A percentile compares a stretch with the other conserved stretches of the same genome.
These are phyloP conservation scores for Trichoderma guizhouense DNA, from an alignment of 2,329 filamentous ascomycete species.

Conservation along the genomic window DNA sequence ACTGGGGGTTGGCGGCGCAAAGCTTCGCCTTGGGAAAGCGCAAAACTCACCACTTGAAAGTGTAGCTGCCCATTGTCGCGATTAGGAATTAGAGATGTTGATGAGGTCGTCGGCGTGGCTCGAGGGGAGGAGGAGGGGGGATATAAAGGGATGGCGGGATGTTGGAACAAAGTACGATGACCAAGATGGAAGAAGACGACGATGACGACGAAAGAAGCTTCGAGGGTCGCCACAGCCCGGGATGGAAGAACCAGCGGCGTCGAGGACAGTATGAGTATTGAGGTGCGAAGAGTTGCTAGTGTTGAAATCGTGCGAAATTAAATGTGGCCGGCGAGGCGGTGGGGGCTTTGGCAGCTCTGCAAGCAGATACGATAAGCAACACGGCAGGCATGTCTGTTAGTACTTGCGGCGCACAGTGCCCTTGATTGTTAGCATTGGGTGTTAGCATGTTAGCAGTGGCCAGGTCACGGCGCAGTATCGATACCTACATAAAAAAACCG, in stretches of 20 bases:
- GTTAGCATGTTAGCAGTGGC: neutral
- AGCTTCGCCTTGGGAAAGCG: constrained; percentile 18
- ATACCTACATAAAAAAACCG: neutral
- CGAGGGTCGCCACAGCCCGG: neutral
- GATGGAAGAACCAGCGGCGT: constrained; percentile 14
- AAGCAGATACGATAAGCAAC: constrained; percentile 14
- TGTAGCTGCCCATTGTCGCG: constrained; percentile 61
- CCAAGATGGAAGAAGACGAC: neutral
- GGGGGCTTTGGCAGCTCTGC: constrained; percentile 1
- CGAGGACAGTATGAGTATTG: constrained; percentile 16
- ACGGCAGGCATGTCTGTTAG: neutral
- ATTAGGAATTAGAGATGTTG: constrained; percentile 20
- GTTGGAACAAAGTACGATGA: neutral
- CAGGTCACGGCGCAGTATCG: neutral
- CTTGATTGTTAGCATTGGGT: neutral
- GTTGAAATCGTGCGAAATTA: constrained; percentile 19
- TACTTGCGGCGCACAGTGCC: neutral
- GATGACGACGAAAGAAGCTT: constrained; percentile 11
- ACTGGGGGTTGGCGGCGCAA: constrained; percentile 7
- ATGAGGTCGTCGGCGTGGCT: constrained; percentile 1
- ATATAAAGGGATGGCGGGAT: neutral
- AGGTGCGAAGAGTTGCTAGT: constrained; percentile 14
- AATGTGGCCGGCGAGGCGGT: constrained; percentile 20
- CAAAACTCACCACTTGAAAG: constrained; percentile 64
- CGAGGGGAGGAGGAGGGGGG: neutral